Evolutionary conservation across 768 basidiomycete species (phyloP), one percentile per base, ranked within the genome.

Genomic region (Daedalea quercina): DNA sequence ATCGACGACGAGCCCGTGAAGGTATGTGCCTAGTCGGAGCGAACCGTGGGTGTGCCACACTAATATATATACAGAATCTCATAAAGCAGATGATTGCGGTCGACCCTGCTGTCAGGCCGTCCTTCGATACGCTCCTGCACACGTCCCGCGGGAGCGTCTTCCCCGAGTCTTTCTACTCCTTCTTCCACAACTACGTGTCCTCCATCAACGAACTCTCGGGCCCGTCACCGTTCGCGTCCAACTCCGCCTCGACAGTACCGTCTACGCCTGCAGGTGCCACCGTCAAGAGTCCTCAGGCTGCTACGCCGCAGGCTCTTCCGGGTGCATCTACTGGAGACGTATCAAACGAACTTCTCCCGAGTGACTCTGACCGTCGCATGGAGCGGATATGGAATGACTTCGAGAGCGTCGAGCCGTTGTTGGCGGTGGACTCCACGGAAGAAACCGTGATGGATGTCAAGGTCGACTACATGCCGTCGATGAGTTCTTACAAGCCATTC

Each of bases 81-180:
- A 87, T 98, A 64, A 85, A 82, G 52, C 83, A 85, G 59, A 98
- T 99, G 96, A 86, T 95, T 49, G 76, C 79, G 13, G 78, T 94
- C 22, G 84, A 94, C 55, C 87, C 94, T 0, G 58, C 73, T 0
- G 72, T 77, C 2, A 80, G 96, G 12, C 92, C 92, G 2, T 80
- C 87, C 1, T 97, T 95, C 66, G 87, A 90, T 61, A 78, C 76
- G 1, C 72, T 93, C 7, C 72, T 98, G 35, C 81, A 87, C 24
- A 80, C 75, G 1, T 87, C 84, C 3, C 79, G 91, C 43, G 89
- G 84, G 0, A 77, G 77, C 9, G 84, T 94, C 44, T 89, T 98
- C 57, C 94, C 95, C 0, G 92, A 94, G 61, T 83, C 82, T 26
- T 98, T 98, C 69, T 97, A 96, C 70, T 87, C 92, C 2, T 97